Percentiles rank a stretch among this genome's conserved stretches.
Conservation (phyloP, 2,329 filamentous ascomycete genomes). For the Blumeria hordei region DNA sequence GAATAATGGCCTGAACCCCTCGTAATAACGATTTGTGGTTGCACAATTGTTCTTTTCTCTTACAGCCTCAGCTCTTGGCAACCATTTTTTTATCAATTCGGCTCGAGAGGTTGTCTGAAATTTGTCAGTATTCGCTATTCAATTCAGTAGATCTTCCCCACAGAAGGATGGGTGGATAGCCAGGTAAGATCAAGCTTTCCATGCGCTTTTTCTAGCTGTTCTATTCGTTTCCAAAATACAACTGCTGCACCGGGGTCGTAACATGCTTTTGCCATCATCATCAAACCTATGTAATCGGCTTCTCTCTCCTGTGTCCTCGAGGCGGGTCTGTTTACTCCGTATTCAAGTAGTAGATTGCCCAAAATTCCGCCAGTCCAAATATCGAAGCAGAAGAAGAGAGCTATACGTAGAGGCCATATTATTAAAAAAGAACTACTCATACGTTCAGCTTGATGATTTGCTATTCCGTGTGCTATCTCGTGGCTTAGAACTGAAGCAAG, state of each 20-base stretch:
- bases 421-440: slow-evolving; percentile 20
- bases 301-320: slow-evolving; percentile 49
- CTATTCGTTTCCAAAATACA: slow-evolving; percentile 44
- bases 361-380: slow-evolving; percentile 6
- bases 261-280: slow-evolving; percentile 66
- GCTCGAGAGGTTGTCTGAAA: slow-evolving; percentile 33
- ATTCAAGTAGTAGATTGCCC: slow-evolving; percentile 20
- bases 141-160: slow-evolving; percentile 16
- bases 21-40: slow-evolving; percentile 1
- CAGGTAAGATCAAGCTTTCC: slow-evolving; percentile 32
- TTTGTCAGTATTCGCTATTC: slow-evolving; percentile 4
- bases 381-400: slow-evolving; percentile 16
- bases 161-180: slow-evolving; percentile 53
- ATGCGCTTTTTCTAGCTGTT: slow-evolving; percentile 17
- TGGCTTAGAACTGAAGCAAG: slow-evolving; percentile 56
- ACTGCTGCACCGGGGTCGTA: slow-evolving; percentile 46
- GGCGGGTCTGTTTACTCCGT: slow-evolving; percentile 44
- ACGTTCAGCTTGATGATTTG: slow-evolving; percentile 41
- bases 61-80: slow-evolving; percentile 31
- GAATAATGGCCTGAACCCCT: neutral
- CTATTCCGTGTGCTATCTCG: slow-evolving; percentile 57
- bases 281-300: slow-evolving; percentile 57
- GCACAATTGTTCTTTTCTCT: slow-evolving; percentile 27
- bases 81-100: slow-evolving; percentile 38
- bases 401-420: slow-evolving; percentile 15